These are phyloP conservation scores for Fraxinus greggii DNA, from an alignment of 305 asterid genomes.

Conservation along the genomic window DNA sequence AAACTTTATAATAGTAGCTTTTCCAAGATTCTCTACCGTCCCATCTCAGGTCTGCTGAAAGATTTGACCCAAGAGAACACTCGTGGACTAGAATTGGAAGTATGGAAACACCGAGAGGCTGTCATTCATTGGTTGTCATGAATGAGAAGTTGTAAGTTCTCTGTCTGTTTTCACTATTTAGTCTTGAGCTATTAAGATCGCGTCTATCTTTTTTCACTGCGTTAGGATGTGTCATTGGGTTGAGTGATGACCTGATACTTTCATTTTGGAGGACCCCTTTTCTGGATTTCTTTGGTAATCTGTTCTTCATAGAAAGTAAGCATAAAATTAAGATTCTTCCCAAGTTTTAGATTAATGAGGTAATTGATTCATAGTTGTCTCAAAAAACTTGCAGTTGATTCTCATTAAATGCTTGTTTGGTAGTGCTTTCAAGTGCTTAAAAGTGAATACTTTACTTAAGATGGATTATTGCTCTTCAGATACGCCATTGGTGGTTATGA, in stretches of 20 bases:
- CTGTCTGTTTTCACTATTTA: neutral
- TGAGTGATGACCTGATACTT: neutral
- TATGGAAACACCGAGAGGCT: constrained; percentile 62
- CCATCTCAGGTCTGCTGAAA: constrained; percentile 70
- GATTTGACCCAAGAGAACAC: constrained; percentile 87
- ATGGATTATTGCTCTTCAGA: constrained; percentile 35
- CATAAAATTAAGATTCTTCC: neutral
- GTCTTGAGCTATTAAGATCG: neutral
- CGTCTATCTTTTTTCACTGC: neutral
- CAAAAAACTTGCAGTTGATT: neutral
- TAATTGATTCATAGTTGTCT: neutral
- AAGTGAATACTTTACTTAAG: neutral
- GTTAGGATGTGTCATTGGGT: neutral
- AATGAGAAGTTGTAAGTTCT: constrained; percentile 65
- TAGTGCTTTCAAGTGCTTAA: neutral
- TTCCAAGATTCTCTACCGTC: constrained; percentile 20
- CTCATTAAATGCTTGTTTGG: neutral
- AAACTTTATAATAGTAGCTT: neutral
- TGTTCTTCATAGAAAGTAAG: neutral
- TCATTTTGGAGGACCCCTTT: neutral
- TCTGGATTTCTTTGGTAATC: neutral
- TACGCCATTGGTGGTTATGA: constrained; percentile 74
- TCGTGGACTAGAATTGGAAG: constrained; percentile 62
- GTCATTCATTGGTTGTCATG: constrained; percentile 62
- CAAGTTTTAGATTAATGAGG: neutral